phyloP scores from a whole-genome alignment of 208 protist genomes.

The Leishmania turanica region DNA sequence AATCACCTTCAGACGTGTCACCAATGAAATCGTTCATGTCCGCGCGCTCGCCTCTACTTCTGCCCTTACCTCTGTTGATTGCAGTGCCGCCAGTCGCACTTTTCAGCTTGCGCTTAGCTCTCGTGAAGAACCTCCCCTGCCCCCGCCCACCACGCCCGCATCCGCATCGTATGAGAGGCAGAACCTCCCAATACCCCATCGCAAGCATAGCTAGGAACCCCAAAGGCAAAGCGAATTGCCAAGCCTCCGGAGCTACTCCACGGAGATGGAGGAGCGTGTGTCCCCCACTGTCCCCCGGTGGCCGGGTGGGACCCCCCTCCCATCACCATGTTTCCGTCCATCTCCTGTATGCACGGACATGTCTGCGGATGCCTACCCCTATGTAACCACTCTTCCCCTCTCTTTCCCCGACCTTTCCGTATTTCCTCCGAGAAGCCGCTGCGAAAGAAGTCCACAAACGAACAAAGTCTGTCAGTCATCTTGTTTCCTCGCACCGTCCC shows the following conservation, averaged over 20 bases:
- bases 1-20: too few relatives aligned
- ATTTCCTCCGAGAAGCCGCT: neutral
- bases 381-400: neutral
- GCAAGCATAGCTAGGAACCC: neutral
- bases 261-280: neutral
- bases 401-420: neutral
- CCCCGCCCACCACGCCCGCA: neutral
- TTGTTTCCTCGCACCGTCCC: too few relatives aligned
- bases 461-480: too few relatives aligned
- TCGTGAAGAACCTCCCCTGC: too few relatives aligned
- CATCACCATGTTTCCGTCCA: neutral
- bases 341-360: neutral
- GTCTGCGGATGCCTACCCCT: neutral
- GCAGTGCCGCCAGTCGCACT: too few relatives aligned
- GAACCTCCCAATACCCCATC: neutral
- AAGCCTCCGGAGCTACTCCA: neutral
- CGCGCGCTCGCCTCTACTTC: too few relatives aligned
- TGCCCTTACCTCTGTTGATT: too few relatives aligned
- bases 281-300: neutral
- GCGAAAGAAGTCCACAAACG: neutral
- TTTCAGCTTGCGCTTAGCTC: too few relatives aligned
- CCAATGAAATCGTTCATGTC: too few relatives aligned
- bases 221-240: neutral
- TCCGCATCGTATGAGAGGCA: neutral
- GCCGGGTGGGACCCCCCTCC: neutral